A percentile compares a stretch with the other conserved stretches of the same genome.
phyloP scores from a whole-genome alignment of 192 early-diverging fungal species.

The Coemansia sp. region DNA sequence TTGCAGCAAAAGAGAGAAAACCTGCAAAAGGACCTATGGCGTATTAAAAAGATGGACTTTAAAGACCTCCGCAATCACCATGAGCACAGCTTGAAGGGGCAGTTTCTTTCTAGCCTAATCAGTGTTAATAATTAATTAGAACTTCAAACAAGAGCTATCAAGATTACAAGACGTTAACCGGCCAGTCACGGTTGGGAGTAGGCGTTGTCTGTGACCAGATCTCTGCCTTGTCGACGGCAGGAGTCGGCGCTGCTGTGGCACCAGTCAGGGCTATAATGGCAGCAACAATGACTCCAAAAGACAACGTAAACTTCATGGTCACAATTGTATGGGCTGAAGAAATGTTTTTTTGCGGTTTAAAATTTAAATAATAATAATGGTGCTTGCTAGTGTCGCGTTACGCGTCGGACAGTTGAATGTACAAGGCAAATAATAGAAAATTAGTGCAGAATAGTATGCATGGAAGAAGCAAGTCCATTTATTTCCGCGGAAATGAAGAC shows the following conservation, averaged over 20 bases:
- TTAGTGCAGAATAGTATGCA: conserved; percentile 4
- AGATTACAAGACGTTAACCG: conserved; percentile 45
- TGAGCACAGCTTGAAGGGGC: too few relatives aligned
- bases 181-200: conserved; percentile 49
- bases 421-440: background rate
- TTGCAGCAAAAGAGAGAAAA: too few relatives aligned
- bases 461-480: conserved; percentile 6
- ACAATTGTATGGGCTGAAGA: background rate
- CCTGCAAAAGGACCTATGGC: too few relatives aligned
- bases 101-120: too few relatives aligned
- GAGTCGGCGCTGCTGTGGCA: conserved; percentile 22
- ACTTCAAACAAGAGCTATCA: conserved; percentile 3
- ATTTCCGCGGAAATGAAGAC: conserved; percentile 3
- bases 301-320: conserved; percentile 30
- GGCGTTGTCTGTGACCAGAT: conserved; percentile 20
- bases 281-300: conserved; percentile 21
- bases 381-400: background rate
- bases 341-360: background rate
- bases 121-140: conserved; percentile 4
- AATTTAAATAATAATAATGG: background rate
- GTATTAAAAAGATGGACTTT: too few relatives aligned
- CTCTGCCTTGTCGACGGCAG: background rate
- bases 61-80: too few relatives aligned
- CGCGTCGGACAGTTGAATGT: conserved; percentile 1
- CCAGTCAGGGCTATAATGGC: conserved; percentile 13